Evolutionary conservation across 192 early-diverging fungal species (phyloP).

Genomic region (Thamnidium elegans): DNA sequence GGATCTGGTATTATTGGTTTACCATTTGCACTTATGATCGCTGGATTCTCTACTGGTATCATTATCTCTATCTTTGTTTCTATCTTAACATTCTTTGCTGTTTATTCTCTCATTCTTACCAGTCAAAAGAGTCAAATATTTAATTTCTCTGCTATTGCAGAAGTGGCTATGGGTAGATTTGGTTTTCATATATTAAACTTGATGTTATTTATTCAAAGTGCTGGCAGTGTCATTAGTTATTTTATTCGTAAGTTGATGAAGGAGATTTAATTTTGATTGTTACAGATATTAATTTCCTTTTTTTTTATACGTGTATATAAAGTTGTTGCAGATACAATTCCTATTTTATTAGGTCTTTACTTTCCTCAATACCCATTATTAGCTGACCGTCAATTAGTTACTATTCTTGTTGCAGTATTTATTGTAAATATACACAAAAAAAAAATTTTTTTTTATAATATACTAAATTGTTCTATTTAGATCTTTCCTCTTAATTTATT

Average conservation of each 20-base stretch:
- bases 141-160: constrained; percentile 51
- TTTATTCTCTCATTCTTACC: constrained; percentile 53
- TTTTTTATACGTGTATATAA: neutral
- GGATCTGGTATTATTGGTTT: constrained; percentile 67
- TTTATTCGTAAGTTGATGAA: constrained; percentile 41
- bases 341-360: constrained; percentile 36
- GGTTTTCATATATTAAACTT: constrained; percentile 54
- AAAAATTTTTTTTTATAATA: no score
- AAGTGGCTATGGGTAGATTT: constrained; percentile 46
- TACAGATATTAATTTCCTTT: constrained; percentile 4
- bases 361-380: constrained; percentile 30
- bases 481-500: constrained; percentile 62
- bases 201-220: constrained; percentile 55
- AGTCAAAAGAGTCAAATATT: constrained; percentile 49
- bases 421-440: constrained; percentile 36
- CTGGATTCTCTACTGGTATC: constrained; percentile 60
- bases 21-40: constrained; percentile 59
- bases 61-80: constrained; percentile 44
- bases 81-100: constrained; percentile 44
- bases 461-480: constrained; percentile 26
- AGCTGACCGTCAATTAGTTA: constrained; percentile 33
- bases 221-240: constrained; percentile 64
- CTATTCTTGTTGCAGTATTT: constrained; percentile 36
- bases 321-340: constrained; percentile 51
- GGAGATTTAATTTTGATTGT: neutral